These are phyloP conservation scores for Aspergillus hancockii DNA, from an alignment of 495 filamentous ascomycete species.

Conservation along the genomic window DNA sequence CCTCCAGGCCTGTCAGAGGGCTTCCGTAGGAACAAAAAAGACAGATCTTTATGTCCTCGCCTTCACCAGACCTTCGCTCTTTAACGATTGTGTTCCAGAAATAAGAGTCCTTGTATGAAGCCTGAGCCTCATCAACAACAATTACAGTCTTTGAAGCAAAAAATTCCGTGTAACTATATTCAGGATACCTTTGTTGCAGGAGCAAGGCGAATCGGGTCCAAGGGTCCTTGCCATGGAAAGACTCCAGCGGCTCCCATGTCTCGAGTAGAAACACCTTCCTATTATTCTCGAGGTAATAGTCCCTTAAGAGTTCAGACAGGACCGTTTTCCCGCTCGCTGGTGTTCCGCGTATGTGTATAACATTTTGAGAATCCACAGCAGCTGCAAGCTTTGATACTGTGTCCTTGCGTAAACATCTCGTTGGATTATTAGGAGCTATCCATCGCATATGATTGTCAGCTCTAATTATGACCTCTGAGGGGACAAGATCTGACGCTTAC, in stretches of 20 bases:
- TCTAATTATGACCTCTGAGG: background rate
- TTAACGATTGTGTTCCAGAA: constrained; percentile 13
- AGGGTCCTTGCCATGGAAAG: background rate
- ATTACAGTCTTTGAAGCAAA: background rate
- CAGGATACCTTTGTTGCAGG: background rate
- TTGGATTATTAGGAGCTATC: background rate
- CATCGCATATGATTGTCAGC: background rate
- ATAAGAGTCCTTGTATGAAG: background rate
- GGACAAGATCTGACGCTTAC: constrained; percentile 1
- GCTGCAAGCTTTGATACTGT: constrained; percentile 12
- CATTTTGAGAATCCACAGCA: constrained; percentile 7
- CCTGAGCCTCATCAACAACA: constrained; percentile 12
- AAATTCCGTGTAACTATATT: background rate
- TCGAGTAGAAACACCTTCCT: constrained; percentile 9
- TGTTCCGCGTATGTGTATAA: constrained; percentile 15
- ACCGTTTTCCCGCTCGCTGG: constrained; percentile 17
- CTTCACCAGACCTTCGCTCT: background rate
- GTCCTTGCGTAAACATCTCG: background rate
- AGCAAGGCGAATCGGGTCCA: background rate
- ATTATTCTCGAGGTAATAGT: constrained; percentile 9
- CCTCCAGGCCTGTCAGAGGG: constrained; percentile 8
- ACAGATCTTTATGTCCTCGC: constrained; percentile 3
- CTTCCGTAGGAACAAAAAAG: constrained; percentile 12
- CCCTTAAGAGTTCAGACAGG: constrained; percentile 6
- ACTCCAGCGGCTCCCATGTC: background rate